Conservation (phyloP, 2,329 filamentous ascomycete genomes). For the Davidsoniella australis region DNA sequence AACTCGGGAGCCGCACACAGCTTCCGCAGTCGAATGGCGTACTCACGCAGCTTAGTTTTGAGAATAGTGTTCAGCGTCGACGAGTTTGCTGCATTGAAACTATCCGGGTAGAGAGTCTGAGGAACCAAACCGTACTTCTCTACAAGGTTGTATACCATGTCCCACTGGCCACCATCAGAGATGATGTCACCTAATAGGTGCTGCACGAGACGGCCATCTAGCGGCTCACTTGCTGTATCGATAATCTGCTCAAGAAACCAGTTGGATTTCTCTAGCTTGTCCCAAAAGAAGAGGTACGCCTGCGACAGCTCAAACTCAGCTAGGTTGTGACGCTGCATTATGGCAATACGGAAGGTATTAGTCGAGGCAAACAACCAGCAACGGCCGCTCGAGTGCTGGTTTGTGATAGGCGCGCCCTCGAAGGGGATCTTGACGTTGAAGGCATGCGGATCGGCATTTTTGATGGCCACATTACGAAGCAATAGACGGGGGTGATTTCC, state of each 20-base stretch:
- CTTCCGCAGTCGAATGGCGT: constrained; percentile 65
- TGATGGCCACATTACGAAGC: constrained; percentile 44
- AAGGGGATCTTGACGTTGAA: constrained; percentile 73
- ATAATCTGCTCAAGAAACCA: constrained; percentile 77
- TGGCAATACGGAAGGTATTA: constrained; percentile 78
- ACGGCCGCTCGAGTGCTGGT: constrained; percentile 63
- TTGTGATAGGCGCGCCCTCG: constrained; percentile 69
- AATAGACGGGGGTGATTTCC: constrained; percentile 48
- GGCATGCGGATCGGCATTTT: constrained; percentile 55
- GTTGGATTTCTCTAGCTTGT: constrained; percentile 84
- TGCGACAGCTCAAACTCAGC: constrained; percentile 73
- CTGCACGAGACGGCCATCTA: constrained; percentile 59
- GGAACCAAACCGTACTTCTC: constrained; percentile 80
- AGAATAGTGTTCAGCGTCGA: constrained; percentile 53
- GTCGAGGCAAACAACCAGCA: constrained; percentile 88
- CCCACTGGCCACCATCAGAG: constrained; percentile 75
- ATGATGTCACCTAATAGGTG: constrained; percentile 50
- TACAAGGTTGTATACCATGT: constrained; percentile 78
- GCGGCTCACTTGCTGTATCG: constrained; percentile 50
- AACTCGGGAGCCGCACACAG: constrained; percentile 65
- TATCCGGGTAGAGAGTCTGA: constrained; percentile 65
- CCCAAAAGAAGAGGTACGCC: constrained; percentile 80
- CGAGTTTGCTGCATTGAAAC: constrained; percentile 59
- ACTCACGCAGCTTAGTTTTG: constrained; percentile 75
- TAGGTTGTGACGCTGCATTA: constrained; percentile 70